These are phyloP conservation scores for Coemansia brasiliensis DNA, from an alignment of 192 early-diverging fungal genomes.

Conservation along the genomic window DNA sequence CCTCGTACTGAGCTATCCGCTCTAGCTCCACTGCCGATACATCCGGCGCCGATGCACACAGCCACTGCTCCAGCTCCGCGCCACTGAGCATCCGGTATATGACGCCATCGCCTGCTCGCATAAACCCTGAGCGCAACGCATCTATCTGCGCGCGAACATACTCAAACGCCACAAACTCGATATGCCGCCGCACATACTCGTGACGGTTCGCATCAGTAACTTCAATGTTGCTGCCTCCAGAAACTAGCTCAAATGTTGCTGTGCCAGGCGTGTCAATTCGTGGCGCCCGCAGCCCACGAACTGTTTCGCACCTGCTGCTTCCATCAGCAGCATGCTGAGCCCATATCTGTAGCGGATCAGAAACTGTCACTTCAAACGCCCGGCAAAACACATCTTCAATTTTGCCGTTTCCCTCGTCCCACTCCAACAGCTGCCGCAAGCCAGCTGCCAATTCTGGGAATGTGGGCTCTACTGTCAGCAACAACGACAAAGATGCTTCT, in stretches of 20 bases:
- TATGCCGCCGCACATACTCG: conserved; percentile 72
- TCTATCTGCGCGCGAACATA: conserved; percentile 63
- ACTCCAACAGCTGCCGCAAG: conserved; percentile 74
- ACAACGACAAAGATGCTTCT: background rate
- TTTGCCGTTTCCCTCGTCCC: conserved; percentile 64
- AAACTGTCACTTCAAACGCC: conserved; percentile 82
- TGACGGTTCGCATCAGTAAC: conserved; percentile 78
- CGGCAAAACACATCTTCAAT: conserved; percentile 83
- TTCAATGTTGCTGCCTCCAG: conserved; percentile 62
- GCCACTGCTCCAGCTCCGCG: conserved; percentile 71
- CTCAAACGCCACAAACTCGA: conserved; percentile 66
- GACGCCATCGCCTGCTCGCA: conserved; percentile 56
- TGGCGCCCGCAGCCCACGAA: background rate
- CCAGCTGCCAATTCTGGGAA: conserved; percentile 70
- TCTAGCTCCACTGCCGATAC: conserved; percentile 76
- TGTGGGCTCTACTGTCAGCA: background rate
- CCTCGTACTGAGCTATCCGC: conserved; percentile 74
- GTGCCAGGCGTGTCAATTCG: background rate
- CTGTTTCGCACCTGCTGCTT: too few species aligned
- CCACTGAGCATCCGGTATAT: conserved; percentile 50
- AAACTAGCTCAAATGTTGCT: conserved; percentile 7
- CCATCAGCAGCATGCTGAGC: too few species aligned
- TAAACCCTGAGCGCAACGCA: conserved; percentile 79
- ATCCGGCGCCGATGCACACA: conserved; percentile 60
- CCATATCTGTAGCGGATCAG: conserved; percentile 31